Base-by-base conservation (phyloP, 768 basidiomycete genomes). In the Lentinus tigrinus region DNA sequence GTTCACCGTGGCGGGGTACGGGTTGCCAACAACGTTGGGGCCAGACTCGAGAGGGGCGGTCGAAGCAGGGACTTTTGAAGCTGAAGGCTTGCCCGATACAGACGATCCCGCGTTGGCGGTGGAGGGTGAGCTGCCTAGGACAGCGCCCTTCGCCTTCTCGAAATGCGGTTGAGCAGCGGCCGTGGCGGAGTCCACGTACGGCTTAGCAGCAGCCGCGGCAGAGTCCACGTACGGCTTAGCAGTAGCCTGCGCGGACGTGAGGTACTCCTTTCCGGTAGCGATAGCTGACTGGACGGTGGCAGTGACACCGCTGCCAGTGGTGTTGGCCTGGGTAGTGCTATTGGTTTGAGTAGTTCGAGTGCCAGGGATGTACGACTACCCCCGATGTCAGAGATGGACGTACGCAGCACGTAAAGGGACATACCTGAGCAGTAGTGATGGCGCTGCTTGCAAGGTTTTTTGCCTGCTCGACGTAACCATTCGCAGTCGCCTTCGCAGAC, bases 401-500 rank as follows among this genome's bases (percentile, higher is more conserved):
- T 16, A 11, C 11, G 52, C 19, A 2, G 14, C 23, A 7, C n/a
- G 38, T 11, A 4, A n/a, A 38, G 11, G 4, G 34, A 19, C 54
- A 47, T 57, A 78, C 81, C 73, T 79, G 75, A 16, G 82, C 82
- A 24, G 80, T 76, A 6, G 75, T 62, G 3, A 82, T 56, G 0
- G 78, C 79, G 37, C 62, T 73, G 14, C 70, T 70, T 0, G 81
- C 83, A 3, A 82, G 48, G 7, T 66, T 70, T 69, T 81, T 85
- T 1, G 81, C 85, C 62, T 84, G 80, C 23, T 84, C 80, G 6
- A 87, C 69, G 62, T 85, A 85, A 0, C 74, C 73, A 6, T 74
- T 73, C 27, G 79, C 78, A 1, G 76, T 66, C 4, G 75, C 76
- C 64, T 81, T 80, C 0, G 75, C 76, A 13, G 73, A 69, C 7